Percentiles rank a stretch among this genome's conserved stretches.
Evolutionary conservation across 768 basidiomycete species (phyloP).

Genomic region (Rhizopogon vesiculosus): DNA sequence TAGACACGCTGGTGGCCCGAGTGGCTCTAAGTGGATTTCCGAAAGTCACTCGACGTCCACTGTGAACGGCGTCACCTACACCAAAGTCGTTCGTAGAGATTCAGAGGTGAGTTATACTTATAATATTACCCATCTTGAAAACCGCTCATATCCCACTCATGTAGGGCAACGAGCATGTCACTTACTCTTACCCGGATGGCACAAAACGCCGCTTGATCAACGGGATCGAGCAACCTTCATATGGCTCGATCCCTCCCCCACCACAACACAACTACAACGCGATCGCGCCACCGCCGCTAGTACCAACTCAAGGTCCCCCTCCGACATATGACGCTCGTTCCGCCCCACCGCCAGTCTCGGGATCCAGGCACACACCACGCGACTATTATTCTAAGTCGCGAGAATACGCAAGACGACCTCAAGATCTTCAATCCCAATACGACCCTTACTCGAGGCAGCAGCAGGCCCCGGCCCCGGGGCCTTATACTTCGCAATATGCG

Average conservation of each 20-base stretch:
- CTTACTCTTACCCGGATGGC: conserved; percentile 62
- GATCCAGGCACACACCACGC: not conserved
- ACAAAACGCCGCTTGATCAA: conserved; percentile 63
- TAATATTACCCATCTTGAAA: not conserved
- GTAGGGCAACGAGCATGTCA: conserved; percentile 75
- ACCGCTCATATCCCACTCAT: conserved; percentile 9
- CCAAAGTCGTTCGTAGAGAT: conserved; percentile 50
- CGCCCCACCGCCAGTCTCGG: not conserved
- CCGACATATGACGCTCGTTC: conserved; percentile 16
- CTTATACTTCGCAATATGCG: not conserved
- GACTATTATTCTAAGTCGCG: not conserved
- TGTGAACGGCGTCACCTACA: conserved; percentile 67
- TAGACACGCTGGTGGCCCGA: conserved; percentile 13
- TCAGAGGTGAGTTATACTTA: conserved; percentile 41
- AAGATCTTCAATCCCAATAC: not conserved
- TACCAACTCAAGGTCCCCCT: conserved; percentile 4
- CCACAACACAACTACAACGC: conserved; percentile 5
- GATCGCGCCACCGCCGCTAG: not conserved
- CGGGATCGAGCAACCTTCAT: conserved; percentile 44
- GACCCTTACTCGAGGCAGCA: not conserved
- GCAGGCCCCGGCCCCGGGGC: not conserved
- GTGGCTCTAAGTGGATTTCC: conserved; percentile 38
- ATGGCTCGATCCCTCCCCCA: conserved; percentile 8
- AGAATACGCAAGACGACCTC: not conserved
- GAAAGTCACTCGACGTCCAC: conserved; percentile 54